These are phyloP conservation scores for Komagataella pseudopastoris DNA, from an alignment of 805 yeast genomes.

Conservation along the genomic window DNA sequence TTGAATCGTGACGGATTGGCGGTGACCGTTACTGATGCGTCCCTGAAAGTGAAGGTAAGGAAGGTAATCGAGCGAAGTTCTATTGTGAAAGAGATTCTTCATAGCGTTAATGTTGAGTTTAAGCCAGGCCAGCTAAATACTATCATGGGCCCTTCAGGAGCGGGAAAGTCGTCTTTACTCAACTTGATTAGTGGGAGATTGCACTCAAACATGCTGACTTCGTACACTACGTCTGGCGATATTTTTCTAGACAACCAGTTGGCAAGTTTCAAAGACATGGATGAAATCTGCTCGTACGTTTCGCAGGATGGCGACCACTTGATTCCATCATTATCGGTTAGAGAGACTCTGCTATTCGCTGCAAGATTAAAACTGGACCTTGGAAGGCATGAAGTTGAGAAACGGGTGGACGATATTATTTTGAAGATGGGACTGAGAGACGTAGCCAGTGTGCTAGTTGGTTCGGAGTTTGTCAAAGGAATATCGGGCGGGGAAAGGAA, in stretches of 20 bases:
- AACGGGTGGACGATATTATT: constrained; percentile 42
- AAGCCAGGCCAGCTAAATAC: constrained; percentile 47
- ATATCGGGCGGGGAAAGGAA: constrained; percentile 75
- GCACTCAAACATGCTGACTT: constrained; percentile 15
- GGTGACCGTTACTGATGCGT: background rate
- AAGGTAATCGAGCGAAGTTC: constrained; percentile 6
- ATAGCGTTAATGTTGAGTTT: constrained; percentile 36
- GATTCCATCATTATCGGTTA: constrained; percentile 57
- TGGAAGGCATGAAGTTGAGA: constrained; percentile 24
- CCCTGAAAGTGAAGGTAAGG: constrained; percentile 1
- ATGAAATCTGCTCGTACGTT: constrained; percentile 56
- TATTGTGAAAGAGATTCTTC: constrained; percentile 19
- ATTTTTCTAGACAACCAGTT: constrained; percentile 25
- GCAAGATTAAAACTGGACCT: constrained; percentile 46
- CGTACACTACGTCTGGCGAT: constrained; percentile 23
- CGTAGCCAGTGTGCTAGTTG: constrained; percentile 65
- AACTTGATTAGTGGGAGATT: constrained; percentile 52
- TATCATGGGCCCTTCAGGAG: constrained; percentile 74
- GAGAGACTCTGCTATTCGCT: constrained; percentile 63
- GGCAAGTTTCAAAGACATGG: constrained; percentile 11
- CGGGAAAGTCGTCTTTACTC: constrained; percentile 60
- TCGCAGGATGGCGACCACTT: constrained; percentile 71
- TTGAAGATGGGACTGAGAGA: constrained; percentile 55
- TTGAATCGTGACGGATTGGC: background rate
- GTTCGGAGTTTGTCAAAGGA: constrained; percentile 46